A percentile compares a stretch with the other conserved stretches of the same genome.
Evolutionary conservation across 176 grass and related monocot genomes (phyloP).

Genomic region (Hsuehochloa calcarea): DNA sequence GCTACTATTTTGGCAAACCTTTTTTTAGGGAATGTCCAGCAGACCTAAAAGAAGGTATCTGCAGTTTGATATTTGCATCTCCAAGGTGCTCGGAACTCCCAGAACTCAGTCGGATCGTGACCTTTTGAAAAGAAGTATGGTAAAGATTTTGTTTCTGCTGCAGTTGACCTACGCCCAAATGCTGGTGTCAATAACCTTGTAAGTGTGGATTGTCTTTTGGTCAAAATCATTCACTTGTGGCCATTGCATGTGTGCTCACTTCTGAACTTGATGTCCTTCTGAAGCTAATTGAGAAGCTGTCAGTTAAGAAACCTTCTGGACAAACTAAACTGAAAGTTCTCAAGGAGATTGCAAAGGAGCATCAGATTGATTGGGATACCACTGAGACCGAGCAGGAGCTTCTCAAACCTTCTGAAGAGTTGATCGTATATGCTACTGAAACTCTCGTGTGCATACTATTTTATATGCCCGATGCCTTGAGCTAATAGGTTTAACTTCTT

Average conservation of each 20-base stretch:
- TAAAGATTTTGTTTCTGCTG: constrained; percentile 82
- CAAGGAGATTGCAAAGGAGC: constrained; percentile 92
- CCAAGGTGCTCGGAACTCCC: constrained; percentile 96
- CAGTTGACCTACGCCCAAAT: constrained; percentile 70
- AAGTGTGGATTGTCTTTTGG: constrained; percentile 11
- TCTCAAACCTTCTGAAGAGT: constrained; percentile 78
- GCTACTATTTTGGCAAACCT: background rate
- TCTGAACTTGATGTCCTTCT: constrained; percentile 31
- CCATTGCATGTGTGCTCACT: background rate
- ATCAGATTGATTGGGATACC: constrained; percentile 77
- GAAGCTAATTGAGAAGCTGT: constrained; percentile 95
- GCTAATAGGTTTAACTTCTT: constrained; percentile 34
- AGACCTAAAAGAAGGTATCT: constrained; percentile 98
- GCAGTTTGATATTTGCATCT: constrained; percentile 89
- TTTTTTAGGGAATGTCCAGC: constrained; percentile 72
- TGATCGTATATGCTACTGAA: constrained; percentile 41
- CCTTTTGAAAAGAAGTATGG: constrained; percentile 97
- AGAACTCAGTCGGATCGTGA: constrained; percentile 73
- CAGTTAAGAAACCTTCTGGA: constrained; percentile 82
- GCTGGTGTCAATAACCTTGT: constrained; percentile 86
- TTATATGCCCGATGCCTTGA: background rate
- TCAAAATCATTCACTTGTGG: constrained; percentile 7
- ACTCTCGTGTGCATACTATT: constrained; percentile 11
- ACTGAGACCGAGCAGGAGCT: constrained; percentile 83
- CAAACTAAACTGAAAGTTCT: constrained; percentile 81